Evolutionary conservation across 345 rosid species (phyloP), one percentile per base, ranked within the genome.

Genomic region (Aethionema arabicum): DNA sequence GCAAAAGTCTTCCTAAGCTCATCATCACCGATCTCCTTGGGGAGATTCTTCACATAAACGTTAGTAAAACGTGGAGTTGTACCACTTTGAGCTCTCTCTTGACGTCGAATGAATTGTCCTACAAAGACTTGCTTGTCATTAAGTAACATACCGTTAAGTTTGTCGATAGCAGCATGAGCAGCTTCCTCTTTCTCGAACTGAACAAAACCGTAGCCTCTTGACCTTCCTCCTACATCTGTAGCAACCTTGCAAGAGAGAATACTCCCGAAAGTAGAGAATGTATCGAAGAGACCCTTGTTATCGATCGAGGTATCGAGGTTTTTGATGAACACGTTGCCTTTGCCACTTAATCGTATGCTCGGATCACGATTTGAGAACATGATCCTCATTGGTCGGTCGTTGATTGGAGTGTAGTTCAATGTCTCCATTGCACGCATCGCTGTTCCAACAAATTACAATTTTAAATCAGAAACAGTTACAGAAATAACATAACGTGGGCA

Each of bases 291-390:
- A 0, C 82, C 77, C 61, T 80, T 87, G 80, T 80, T 79, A 61
- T 84, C 88, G 7, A 87, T 71, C 0, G 82, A 47, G 3, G 67
- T 9, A 33, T 82, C 86, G n/a, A 87, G 78, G 69, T 87, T 87
- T 78, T 87, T 87, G 73, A 87, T 81, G 48, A 82, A 87, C n/a
- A 87, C 76, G 13, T 87, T 87, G 12, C 75, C 95, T 72, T 73
- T 67, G 5, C 95, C 91, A 62, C 85, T 85, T 49, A 72, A 72
- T 37, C 95, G 67, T 5, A 73, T 67, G 38, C 81, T 81, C 5
- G 91, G 91, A 75, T 87, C 95, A 31, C 91, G 79, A 52, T 84
- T 79, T 21, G 88, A 87, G 54, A 69, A 80, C 95, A 87, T 87
- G 41, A 84, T 82, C 75, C 95, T 69, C 10, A 84, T 82, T 3